Evolutionary conservation across 2,329 filamentous ascomycete genomes (phyloP).

Genomic region (Talaromyces sp.): DNA sequence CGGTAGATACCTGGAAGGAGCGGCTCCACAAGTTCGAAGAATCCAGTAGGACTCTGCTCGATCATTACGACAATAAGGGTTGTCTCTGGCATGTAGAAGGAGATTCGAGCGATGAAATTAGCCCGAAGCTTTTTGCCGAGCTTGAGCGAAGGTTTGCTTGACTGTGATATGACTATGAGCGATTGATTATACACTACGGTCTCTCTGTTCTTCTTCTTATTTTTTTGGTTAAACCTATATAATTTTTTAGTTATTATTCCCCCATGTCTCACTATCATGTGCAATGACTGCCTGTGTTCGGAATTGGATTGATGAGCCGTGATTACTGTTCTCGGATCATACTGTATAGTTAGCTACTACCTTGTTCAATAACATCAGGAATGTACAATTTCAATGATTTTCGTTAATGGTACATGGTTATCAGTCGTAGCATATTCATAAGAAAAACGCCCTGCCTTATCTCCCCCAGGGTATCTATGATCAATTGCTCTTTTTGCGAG

Average conservation of each 20-base stretch:
- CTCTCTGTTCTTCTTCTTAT: slow-evolving; percentile 12
- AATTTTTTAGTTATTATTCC: slow-evolving; percentile 12
- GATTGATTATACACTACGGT: background rate
- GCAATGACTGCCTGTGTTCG: background rate
- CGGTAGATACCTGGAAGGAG: slow-evolving; percentile 75
- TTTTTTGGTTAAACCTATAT: slow-evolving; percentile 13
- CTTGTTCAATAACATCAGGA: background rate
- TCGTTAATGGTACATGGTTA: background rate
- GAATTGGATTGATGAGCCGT: background rate
- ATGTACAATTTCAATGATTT: background rate
- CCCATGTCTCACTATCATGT: background rate
- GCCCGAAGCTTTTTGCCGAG: slow-evolving; percentile 76
- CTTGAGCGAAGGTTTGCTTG: slow-evolving; percentile 69
- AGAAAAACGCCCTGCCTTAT: background rate
- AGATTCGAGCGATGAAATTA: slow-evolving; percentile 90
- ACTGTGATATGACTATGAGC: background rate
- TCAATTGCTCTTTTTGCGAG: slow-evolving; percentile 1
- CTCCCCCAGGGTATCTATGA: slow-evolving; percentile 2
- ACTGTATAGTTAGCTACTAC: background rate
- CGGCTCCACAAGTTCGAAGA: slow-evolving; percentile 80
- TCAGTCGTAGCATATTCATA: background rate
- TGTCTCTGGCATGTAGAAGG: slow-evolving; percentile 83
- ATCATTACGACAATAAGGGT: slow-evolving; percentile 80
- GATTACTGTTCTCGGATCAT: background rate
- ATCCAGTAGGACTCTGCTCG: slow-evolving; percentile 74